Evolutionary conservation across 345 rosid genomes (phyloP).

Genomic region (Linum tenue): DNA sequence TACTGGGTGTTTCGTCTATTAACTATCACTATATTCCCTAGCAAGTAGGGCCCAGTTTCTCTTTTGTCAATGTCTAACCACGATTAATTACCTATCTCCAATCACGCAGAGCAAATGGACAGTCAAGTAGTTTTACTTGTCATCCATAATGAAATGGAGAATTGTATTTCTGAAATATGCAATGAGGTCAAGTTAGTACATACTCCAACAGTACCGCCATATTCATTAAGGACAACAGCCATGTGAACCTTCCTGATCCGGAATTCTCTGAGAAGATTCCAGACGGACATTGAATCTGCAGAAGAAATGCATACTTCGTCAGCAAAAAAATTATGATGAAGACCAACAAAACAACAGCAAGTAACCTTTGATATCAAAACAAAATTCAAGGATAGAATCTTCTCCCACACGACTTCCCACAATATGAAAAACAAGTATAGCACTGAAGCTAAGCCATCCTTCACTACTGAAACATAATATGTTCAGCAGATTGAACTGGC

Average conservation of each 20-base stretch:
- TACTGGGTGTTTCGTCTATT: not conserved
- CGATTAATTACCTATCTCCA: not conserved
- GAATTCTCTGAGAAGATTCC: conserved; percentile 99
- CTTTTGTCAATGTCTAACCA: not conserved
- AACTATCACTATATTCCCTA: too few relatives aligned
- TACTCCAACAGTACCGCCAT: conserved; percentile 98
- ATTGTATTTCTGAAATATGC: not conserved
- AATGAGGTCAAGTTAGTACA: conserved; percentile 19
- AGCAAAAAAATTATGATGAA: not conserved
- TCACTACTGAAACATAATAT: too few relatives aligned
- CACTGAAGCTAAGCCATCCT: not conserved
- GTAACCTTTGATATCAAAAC: too few relatives aligned
- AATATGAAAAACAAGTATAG: not conserved
- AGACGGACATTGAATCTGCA: conserved; percentile 98
- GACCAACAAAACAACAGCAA: not conserved
- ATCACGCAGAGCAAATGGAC: not conserved
- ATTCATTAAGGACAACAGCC: conserved; percentile 97
- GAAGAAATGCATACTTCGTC: conserved; percentile 11
- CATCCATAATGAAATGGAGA: not conserved
- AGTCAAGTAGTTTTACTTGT: not conserved
- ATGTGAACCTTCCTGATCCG: conserved; percentile 98
- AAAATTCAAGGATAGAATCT: not conserved
- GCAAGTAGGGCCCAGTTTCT: not conserved
- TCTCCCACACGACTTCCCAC: not conserved
- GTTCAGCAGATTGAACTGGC: too few relatives aligned